These are phyloP conservation scores for Dactylellina drechsleri DNA, from an alignment of 2,329 filamentous ascomycete species.

Conservation along the genomic window DNA sequence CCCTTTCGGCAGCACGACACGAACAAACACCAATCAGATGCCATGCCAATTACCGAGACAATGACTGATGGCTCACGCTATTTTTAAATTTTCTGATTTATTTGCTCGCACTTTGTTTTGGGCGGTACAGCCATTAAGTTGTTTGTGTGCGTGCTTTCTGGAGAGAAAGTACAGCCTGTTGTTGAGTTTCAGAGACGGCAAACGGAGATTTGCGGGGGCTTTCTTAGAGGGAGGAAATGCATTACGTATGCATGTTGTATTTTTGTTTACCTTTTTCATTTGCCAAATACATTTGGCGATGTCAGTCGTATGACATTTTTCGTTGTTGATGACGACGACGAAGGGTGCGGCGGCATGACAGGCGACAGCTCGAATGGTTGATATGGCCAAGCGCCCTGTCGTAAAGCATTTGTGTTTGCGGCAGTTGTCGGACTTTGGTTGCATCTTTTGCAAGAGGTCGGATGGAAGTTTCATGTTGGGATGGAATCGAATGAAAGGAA, in stretches of 20 bases:
- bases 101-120: slow-evolving; percentile 7
- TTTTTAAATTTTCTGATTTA: slow-evolving; percentile 2
- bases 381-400: not conserved
- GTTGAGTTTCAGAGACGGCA: slow-evolving; percentile 21
- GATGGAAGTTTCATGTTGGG: slow-evolving; percentile 31
- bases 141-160: slow-evolving; percentile 24
- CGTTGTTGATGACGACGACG: not conserved
- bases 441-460: slow-evolving; percentile 14
- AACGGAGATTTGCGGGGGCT: slow-evolving; percentile 13
- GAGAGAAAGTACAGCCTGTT: slow-evolving; percentile 46
- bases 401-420: not conserved
- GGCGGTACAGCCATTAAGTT: slow-evolving; percentile 9
- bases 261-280: slow-evolving; percentile 5
- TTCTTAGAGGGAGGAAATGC: not conserved
- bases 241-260: slow-evolving; percentile 39
- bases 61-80: slow-evolving; percentile 25
- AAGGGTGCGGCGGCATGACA: not conserved
- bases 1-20: slow-evolving; percentile 53
- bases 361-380: not conserved
- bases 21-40: slow-evolving; percentile 51
- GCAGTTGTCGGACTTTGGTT: slow-evolving; percentile 2
- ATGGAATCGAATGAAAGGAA: slow-evolving; percentile 12
- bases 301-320: too few relatives aligned
- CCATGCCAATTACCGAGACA: slow-evolving; percentile 51
- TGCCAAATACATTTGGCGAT: too few relatives aligned